Conservation (phyloP, 2,329 filamentous ascomycete species). For the Lecanosticta acicola region DNA sequence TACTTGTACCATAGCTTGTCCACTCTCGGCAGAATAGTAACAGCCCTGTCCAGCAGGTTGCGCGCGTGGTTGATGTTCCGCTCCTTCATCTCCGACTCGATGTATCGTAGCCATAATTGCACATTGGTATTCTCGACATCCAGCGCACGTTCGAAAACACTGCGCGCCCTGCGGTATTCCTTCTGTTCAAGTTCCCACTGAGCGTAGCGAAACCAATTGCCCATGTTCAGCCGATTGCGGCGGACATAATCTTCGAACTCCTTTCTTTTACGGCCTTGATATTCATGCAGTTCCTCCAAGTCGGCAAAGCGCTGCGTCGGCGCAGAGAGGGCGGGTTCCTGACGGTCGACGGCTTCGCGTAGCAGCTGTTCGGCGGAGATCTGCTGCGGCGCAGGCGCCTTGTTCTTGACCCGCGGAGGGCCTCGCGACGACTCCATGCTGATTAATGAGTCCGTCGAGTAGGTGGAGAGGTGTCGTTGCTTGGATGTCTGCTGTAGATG, state of each 20-base stretch:
- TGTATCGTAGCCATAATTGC: slow-evolving; percentile 83
- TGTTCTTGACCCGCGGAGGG: slow-evolving; percentile 96
- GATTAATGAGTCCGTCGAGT: background rate
- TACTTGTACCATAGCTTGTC: slow-evolving; percentile 99
- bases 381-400: slow-evolving; percentile 75
- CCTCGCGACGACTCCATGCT: slow-evolving; percentile 84
- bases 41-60: slow-evolving; percentile 90
- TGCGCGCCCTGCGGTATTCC: slow-evolving; percentile 85
- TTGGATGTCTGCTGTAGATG: background rate
- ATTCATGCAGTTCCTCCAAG: slow-evolving; percentile 95
- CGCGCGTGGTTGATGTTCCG: slow-evolving; percentile 95
- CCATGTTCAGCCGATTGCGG: slow-evolving; percentile 89
- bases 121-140: slow-evolving; percentile 87
- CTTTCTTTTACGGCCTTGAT: slow-evolving; percentile 89
- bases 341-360: slow-evolving; percentile 91
- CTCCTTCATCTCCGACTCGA: slow-evolving; percentile 93
- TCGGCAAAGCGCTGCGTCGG: slow-evolving; percentile 94
- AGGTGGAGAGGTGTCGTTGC: background rate
- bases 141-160: slow-evolving; percentile 88
- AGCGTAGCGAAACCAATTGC: slow-evolving; percentile 98
- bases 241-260: slow-evolving; percentile 98
- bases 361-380: slow-evolving; percentile 97
- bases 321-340: slow-evolving; percentile 80
- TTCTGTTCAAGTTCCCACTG: slow-evolving; percentile 98
- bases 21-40: slow-evolving; percentile 80